Percentiles rank a stretch among this genome's conserved stretches.
Evolutionary conservation across 495 filamentous ascomycete species (phyloP).

Genomic region (Bombardia bombarda): DNA sequence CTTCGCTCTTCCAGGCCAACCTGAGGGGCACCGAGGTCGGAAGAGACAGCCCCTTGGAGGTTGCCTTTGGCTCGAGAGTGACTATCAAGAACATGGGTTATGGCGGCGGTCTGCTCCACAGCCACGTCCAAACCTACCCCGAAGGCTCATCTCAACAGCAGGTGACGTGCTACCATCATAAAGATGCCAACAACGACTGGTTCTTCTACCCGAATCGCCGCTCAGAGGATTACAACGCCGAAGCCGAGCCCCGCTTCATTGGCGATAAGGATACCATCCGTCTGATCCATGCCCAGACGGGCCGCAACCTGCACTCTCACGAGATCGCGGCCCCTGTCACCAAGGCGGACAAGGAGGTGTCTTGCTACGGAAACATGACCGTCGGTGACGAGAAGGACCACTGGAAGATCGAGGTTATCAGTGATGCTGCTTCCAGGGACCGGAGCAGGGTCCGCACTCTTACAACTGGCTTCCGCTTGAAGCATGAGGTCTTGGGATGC

Average conservation of each 20-base stretch:
- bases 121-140: constrained; percentile 89
- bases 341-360: constrained; percentile 88
- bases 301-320: constrained; percentile 94
- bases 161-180: constrained; percentile 98
- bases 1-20: constrained; percentile 97
- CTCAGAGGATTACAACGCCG: constrained; percentile 62
- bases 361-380: constrained; percentile 92
- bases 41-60: constrained; percentile 84
- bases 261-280: constrained; percentile 74
- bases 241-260: constrained; percentile 61
- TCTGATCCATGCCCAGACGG: constrained; percentile 89
- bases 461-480: constrained; percentile 87
- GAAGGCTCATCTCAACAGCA: constrained; percentile 94
- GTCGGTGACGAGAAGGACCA: constrained; percentile 97
- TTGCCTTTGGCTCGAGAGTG: constrained; percentile 79
- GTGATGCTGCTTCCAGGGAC: constrained; percentile 80
- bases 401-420: constrained; percentile 88
- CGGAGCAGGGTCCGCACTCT: constrained; percentile 81
- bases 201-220: constrained; percentile 91
- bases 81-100: constrained; percentile 99
- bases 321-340: constrained; percentile 78
- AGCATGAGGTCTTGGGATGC: constrained; percentile 75
- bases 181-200: constrained; percentile 99
- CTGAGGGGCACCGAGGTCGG: constrained; percentile 88
- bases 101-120: constrained; percentile 94